Evolutionary conservation across 176 grass and related monocot species (phyloP), one percentile per base, ranked within the genome.

Genomic region (Hsuehochloa calcarea): DNA sequence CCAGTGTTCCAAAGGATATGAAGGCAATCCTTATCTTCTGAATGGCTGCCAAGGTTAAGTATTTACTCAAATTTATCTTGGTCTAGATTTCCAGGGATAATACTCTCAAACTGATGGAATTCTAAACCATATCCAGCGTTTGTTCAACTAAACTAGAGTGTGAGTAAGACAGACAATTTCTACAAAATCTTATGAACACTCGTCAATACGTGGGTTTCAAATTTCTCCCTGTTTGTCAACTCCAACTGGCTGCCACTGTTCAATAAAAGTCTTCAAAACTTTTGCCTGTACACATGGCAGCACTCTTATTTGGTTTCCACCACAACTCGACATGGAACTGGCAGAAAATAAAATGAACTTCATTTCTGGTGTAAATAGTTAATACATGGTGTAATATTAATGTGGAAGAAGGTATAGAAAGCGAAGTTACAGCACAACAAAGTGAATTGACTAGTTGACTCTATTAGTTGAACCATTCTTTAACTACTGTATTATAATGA

Each of bases 1-100:
- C 69, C 84, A 65, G 25, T 92, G 90, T n/a, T 84, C 68, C 5
- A 0, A 49, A 49, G 91, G 87, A 5, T 92, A 92, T 13, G 20
- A 80, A 6, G 87, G 81, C 5, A 88, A 84, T 27, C 81, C 87
- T 45, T 84, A 88, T 47, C 66, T 84, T 44, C 25, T 0, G 1
- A 1, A 46, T 14, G 81, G 81, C 1, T 88, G 87, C 27, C 87
- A 79, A 79, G 87, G 74, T 79, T 4, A 20, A 80, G 4, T 89
- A 75, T 69, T 69, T 77, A 6, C 16, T 61, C 37, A 47, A 78
- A 49, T 55, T 1, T 27, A 25, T 29, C 2, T 72, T 27, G 7
- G 2, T 41, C 51, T 50, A 50, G 41, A 41, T 6, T 68, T 29
- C 29, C 29, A 82, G 44, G 12, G 41, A 70, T 13, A 69, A 43